Evolutionary conservation across 768 basidiomycete genomes (phyloP), one percentile per base, ranked within the genome.

Genomic region (Artomyces pyxidatus): DNA sequence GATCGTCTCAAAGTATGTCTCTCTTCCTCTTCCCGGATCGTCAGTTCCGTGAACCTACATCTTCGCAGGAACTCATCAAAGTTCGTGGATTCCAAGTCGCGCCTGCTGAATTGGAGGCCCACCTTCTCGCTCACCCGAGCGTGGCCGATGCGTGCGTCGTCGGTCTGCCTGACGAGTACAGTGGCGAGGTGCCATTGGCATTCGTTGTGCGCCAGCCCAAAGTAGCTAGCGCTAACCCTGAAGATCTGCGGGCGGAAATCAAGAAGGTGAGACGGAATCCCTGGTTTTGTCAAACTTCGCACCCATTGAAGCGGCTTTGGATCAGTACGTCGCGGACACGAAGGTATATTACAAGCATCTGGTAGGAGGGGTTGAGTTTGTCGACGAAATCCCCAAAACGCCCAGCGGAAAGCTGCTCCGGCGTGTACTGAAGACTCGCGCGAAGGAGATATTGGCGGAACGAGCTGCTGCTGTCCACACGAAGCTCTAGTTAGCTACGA

Each of bases 51-150:
- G 66, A n/a, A 48, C 25, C 28, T 22, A n/a, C 28, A 39, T 14
- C 29, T 6, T 21, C 17, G 26, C 45, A 81, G 79, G 81, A 84
- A 64, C 71, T 84, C 27, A 65, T 85, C 58, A 85, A 86, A 66
- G 79, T 82, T 35, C 73, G 66, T 58, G 84, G 85, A 2, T 83
- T 81, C 60, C 84, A 87, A 59, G 84, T 87, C 1, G 81, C 85
- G 1, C 85, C 84, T 3, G 83, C 85, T 4, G 83, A 85, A 53
- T 67, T 85, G 10, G 84, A 85, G 57, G 83, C 76, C n/a, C 80
- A 80, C 50, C 57, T 83, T 16, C 61, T 83, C 19, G 72, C 68
- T 38, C 79, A 85, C 54, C 63, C 72, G 0, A 81, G 81, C 54
- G 75, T 85, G 17, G 68, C 70, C 4, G 76, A 81, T 39, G 70